Conservation (phyloP, 139 green algal genomes). For the Tetratostichococcus sp. region DNA sequence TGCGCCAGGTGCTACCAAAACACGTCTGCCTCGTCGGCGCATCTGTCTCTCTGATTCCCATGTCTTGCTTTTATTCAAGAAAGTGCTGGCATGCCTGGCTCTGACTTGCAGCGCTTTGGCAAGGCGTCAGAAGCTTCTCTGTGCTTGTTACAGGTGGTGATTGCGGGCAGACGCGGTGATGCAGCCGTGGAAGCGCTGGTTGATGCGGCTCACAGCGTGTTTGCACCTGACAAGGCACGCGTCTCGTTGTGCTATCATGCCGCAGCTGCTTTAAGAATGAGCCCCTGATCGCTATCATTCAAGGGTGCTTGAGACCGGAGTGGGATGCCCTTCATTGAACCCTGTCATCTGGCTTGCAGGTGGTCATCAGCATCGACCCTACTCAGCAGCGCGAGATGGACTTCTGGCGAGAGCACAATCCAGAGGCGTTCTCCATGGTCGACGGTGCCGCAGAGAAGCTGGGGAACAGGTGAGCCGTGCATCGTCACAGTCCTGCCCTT, state of each 20-base stretch:
- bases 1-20: constrained; percentile 4
- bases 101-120: no score
- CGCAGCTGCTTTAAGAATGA: no score
- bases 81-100: no score
- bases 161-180: constrained; percentile 32
- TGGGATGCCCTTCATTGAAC: no score
- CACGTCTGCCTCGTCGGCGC: background rate
- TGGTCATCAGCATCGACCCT: constrained; percentile 42
- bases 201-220: constrained; percentile 47
- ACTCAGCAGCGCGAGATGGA: constrained; percentile 10
- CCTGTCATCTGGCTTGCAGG: no score
- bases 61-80: no score
- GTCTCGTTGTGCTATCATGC: no score
- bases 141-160: constrained; percentile 47
- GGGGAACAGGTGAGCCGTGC: background rate
- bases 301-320: no score
- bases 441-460: constrained; percentile 13
- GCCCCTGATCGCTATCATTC: no score
- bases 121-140: background rate
- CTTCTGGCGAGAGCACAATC: constrained; percentile 70
- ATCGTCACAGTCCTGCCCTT: no score
- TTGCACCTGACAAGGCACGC: constrained; percentile 45
- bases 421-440: constrained; percentile 57
- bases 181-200: constrained; percentile 51
- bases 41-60: no score